Conservation (phyloP, 2,329 filamentous ascomycete species). For the Pyrenochaeta sp. region DNA sequence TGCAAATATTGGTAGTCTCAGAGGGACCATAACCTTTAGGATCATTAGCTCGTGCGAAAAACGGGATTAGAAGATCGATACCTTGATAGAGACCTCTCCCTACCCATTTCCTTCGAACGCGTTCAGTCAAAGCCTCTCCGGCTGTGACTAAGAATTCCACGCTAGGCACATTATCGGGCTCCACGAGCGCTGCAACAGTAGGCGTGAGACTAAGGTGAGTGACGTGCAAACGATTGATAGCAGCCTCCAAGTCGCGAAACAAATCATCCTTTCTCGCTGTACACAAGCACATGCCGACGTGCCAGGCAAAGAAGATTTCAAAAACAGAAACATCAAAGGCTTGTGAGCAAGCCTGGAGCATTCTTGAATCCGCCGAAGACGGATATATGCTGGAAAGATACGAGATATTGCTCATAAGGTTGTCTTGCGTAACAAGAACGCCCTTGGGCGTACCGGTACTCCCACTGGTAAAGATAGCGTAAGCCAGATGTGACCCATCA, state of each 20-base stretch:
- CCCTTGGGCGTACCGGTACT: slow-evolving; percentile 84
- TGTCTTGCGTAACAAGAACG: slow-evolving; percentile 77
- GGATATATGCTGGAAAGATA: slow-evolving; percentile 74
- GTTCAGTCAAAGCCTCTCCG: slow-evolving; percentile 79
- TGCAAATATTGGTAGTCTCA: slow-evolving; percentile 89
- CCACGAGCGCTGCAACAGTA: slow-evolving; percentile 80
- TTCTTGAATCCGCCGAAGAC: slow-evolving; percentile 59
- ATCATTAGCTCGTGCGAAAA: neutral
- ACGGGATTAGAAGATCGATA: slow-evolving; percentile 36
- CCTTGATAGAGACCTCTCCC: slow-evolving; percentile 74
- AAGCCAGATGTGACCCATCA: slow-evolving; percentile 67
- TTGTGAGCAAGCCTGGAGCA: slow-evolving; percentile 84
- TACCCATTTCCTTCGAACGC: slow-evolving; percentile 75
- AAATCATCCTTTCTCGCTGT: slow-evolving; percentile 77
- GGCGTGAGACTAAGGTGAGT: slow-evolving; percentile 89
- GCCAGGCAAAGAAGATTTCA: slow-evolving; percentile 88
- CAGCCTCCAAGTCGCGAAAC: slow-evolving; percentile 74
- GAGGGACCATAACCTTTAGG: slow-evolving; percentile 75
- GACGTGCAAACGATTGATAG: slow-evolving; percentile 69
- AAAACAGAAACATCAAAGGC: slow-evolving; percentile 89
- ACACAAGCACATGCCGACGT: slow-evolving; percentile 79
- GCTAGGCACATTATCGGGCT: slow-evolving; percentile 71
- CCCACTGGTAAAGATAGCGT: slow-evolving; percentile 84
- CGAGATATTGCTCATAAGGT: slow-evolving; percentile 78
- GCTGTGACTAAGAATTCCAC: slow-evolving; percentile 82